Percentiles rank a stretch among this genome's conserved stretches.
Evolutionary conservation across 2,329 filamentous ascomycete species (phyloP).

Genomic region (Xylariaceae sp.): DNA sequence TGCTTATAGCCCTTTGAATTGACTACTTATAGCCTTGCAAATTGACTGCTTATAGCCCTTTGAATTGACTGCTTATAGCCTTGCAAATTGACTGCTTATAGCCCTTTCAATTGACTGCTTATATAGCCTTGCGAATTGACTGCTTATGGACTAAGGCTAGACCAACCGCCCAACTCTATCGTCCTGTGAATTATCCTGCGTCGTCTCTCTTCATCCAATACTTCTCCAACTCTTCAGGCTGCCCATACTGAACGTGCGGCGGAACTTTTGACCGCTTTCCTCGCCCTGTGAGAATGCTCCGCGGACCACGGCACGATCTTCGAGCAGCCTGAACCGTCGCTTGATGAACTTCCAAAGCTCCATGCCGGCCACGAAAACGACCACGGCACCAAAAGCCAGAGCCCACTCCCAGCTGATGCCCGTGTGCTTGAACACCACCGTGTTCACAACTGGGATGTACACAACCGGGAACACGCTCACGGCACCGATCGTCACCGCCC

Average conservation of each 20-base stretch:
- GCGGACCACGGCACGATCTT: constrained; percentile 45
- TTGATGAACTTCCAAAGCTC: constrained; percentile 70
- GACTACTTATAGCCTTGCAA: too few relatives aligned
- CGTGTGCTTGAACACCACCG: constrained; percentile 65
- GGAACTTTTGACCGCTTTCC: constrained; percentile 39
- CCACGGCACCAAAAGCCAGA: constrained; percentile 56
- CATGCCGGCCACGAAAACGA: constrained; percentile 61
- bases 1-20: too few relatives aligned
- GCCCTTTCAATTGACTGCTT: too few relatives aligned
- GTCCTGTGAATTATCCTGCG: constrained; percentile 9
- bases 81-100: too few relatives aligned
- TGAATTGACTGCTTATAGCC: too few relatives aligned
- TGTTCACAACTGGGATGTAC: constrained; percentile 69
- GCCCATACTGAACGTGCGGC: constrained; percentile 46
- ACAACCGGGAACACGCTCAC: constrained; percentile 61
- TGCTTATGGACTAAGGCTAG: too few relatives aligned
- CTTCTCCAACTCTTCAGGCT: constrained; percentile 41
- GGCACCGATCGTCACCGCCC: constrained; percentile 55
- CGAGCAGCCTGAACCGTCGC: constrained; percentile 47
- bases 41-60: too few relatives aligned
- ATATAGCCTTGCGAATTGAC: too few relatives aligned
- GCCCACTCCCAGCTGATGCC: constrained; percentile 73
- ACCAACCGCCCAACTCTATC: background rate
- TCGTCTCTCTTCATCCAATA: constrained; percentile 29
- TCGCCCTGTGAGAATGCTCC: constrained; percentile 50